Percentiles rank a stretch among this genome's conserved stretches.
Conservation (phyloP, 2,329 filamentous ascomycete species). For the Mycosphaerella arachidis region DNA sequence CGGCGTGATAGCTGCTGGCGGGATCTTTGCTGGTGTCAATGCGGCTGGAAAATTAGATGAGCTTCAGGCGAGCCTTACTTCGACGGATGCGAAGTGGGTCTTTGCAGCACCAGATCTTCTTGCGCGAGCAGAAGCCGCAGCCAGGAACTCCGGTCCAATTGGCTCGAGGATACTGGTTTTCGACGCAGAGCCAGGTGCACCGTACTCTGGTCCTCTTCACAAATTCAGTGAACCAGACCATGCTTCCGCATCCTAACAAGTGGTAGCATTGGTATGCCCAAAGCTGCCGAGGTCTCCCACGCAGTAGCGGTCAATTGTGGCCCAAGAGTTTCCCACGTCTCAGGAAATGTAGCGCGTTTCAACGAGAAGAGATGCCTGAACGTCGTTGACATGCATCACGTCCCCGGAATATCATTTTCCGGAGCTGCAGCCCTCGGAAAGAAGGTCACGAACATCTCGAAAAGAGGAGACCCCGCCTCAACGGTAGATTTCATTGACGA, state of each 20-base stretch:
- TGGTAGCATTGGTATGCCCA: not conserved
- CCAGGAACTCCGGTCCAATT: not conserved
- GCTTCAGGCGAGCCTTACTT: not conserved
- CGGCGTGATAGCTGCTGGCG: conserved; percentile 11
- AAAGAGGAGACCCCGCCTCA: not conserved
- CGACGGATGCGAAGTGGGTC: not conserved
- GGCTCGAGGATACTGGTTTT: not conserved
- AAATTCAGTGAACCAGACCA: not conserved
- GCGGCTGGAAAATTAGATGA: conserved; percentile 4
- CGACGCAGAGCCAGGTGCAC: not conserved
- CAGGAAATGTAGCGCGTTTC: not conserved
- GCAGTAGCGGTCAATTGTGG: not conserved
- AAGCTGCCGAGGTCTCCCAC: conserved; percentile 2
- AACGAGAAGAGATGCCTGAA: not conserved
- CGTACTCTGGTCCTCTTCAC: not conserved
- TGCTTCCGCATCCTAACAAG: not conserved
- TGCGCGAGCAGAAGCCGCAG: not conserved
- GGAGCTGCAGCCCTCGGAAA: not conserved
- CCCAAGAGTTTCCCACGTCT: not conserved
- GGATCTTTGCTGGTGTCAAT: conserved; percentile 7
- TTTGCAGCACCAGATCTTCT: not conserved
- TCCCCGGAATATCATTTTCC: not conserved
- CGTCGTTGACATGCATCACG: not conserved
- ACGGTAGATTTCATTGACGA: not conserved
- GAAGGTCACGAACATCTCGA: not conserved